phyloP scores from a whole-genome alignment of 306 rosid genomes.

The Calophaca sinica region DNA sequence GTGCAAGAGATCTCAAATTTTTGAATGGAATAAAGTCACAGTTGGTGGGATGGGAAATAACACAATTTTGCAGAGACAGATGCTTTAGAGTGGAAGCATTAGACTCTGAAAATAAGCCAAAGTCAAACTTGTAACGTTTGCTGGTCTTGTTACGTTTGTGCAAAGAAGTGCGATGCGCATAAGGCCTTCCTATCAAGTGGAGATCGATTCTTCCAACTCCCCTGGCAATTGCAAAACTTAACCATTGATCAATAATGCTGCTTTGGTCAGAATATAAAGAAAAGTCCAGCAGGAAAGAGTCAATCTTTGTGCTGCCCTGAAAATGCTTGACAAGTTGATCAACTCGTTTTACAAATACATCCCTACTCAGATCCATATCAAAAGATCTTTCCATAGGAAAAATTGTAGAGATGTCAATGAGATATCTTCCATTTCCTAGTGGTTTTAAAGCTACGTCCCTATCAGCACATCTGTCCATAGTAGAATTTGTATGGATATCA shows the following conservation, averaged over 20 bases:
- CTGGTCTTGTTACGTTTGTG: no score
- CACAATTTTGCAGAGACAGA: neutral
- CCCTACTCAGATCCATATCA: neutral
- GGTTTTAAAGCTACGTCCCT: no score
- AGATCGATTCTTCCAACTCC: neutral
- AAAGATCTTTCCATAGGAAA: neutral
- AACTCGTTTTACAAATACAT: neutral
- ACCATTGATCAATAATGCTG: neutral
- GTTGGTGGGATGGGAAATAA: neutral
- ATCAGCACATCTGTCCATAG: no score
- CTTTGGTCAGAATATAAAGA: neutral
- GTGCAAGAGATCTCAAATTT: neutral
- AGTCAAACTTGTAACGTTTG: neutral
- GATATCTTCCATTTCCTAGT: no score
- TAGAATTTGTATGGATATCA: neutral
- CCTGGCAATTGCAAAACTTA: neutral
- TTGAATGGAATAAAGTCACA: neutral
- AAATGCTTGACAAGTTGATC: neutral
- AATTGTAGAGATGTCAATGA: no score
- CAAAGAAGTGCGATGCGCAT: neutral
- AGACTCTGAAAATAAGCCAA: neutral
- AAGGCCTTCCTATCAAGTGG: neutral
- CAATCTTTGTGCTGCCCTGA: neutral
- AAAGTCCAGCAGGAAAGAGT: neutral
- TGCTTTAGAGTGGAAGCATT: slow-evolving; percentile 8